Evolutionary conservation across 176 grass and related monocot species (phyloP), one percentile per base, ranked within the genome.

Genomic region (Raddia distichophylla): DNA sequence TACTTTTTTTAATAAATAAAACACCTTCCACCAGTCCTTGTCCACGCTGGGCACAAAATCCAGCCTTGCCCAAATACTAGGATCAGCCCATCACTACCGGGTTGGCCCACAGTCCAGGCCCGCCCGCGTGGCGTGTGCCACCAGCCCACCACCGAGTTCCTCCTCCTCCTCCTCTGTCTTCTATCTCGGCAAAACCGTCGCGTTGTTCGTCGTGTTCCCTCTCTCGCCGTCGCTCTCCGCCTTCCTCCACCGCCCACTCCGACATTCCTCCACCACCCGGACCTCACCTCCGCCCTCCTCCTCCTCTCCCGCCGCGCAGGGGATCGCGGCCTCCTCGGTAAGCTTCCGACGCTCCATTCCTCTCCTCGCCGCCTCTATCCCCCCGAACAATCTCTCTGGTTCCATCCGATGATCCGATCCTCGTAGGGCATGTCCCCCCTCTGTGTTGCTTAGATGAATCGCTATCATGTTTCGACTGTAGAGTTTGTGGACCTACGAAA

Each of bases 201-300:
- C 65, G 5, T 40, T 48, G 73, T 63, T 82, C 44, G 40, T 71
- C 45, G 58, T 3, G 43, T 9, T 63, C 61, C 12, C 81, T 73
- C 61, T 17, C 81, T 73, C 78, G 10, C 81, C 75, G 68, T 84
- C 77, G 22, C 60, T 58, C 69, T 83, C 68, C 33, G 71, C 71
- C 60, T 14, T 46, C 82, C 81, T 49, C 76, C 80, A 75, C 77
- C 68, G 77, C 74, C 76, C 60, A 62, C 22, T 27, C 27, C 55
- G 34, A 6, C 8, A 55, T 17, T 15, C 57, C 71, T 22, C 46
- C 71, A 42, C 68, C 66, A 15, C 35, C 42, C 22, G 56, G 11
- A 67, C 60, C 71, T 74, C 46, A 56, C 45, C 47, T 57, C 64
- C 55, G 20, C 63, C 70, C 20, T 14, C 37, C 1, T 6, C 56